These are phyloP conservation scores for Trichoderma semiorbis DNA, from an alignment of 2,329 filamentous ascomycete species.

Conservation along the genomic window DNA sequence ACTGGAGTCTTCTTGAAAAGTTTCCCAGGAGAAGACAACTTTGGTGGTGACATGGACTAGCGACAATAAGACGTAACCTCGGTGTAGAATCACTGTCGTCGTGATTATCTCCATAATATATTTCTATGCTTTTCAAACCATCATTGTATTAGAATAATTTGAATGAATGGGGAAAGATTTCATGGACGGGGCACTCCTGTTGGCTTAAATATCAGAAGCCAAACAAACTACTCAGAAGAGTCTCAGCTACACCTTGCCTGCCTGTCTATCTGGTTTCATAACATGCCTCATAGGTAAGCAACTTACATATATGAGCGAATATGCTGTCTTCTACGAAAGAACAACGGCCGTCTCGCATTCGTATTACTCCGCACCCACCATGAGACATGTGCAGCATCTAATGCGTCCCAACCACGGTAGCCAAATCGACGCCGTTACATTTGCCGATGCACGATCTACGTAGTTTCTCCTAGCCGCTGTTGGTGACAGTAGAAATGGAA, in stretches of 20 bases:
- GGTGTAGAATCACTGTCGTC: not conserved
- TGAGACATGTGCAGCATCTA: not conserved
- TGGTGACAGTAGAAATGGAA: not conserved
- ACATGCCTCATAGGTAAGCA: not conserved
- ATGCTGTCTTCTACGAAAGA: not conserved
- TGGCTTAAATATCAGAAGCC: not conserved
- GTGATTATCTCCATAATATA: not conserved
- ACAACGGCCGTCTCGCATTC: not conserved
- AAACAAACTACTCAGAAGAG: not conserved
- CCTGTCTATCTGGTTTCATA: not conserved
- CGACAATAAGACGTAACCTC: not conserved
- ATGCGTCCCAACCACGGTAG: not conserved
- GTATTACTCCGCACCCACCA: not conserved
- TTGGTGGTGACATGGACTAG: not conserved
- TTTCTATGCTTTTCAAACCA: not conserved
- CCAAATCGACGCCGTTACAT: not conserved
- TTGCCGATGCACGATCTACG: not conserved
- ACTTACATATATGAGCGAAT: not conserved
- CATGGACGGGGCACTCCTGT: not conserved
- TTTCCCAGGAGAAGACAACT: not conserved
- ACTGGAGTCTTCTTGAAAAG: not conserved
- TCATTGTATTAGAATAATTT: not conserved
- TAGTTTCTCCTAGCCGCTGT: not conserved
- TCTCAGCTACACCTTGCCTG: not conserved
- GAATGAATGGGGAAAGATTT: accelerated